These are phyloP conservation scores for Aciculosporium take DNA, from an alignment of 2,329 filamentous ascomycete genomes.

Conservation along the genomic window DNA sequence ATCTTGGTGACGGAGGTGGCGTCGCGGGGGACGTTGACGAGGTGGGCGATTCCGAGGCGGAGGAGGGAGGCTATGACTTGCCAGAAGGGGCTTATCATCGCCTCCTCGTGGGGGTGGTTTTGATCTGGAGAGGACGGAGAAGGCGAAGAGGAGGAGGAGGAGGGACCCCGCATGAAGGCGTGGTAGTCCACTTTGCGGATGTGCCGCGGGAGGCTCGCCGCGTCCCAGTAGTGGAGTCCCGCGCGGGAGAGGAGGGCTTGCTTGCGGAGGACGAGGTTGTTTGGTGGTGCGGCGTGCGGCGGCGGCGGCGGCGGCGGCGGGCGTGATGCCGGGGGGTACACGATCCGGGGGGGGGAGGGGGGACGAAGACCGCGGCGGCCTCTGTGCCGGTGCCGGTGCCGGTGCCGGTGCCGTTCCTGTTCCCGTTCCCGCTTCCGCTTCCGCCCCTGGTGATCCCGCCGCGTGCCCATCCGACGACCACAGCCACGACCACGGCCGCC, in stretches of 20 bases:
- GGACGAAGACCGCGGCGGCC: too few relatives aligned
- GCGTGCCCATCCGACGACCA: too few relatives aligned
- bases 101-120: too few relatives aligned
- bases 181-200: constrained; percentile 50
- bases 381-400: too few relatives aligned
- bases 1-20: constrained; percentile 53
- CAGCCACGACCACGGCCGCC: too few relatives aligned
- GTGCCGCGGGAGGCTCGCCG: constrained; percentile 19
- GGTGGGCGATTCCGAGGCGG: constrained; percentile 58
- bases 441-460: too few relatives aligned
- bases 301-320: constrained; percentile 10
- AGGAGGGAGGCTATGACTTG: constrained; percentile 48
- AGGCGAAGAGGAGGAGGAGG: not conserved
- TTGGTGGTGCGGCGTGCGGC: not conserved
- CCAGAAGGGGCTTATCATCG: constrained; percentile 43
- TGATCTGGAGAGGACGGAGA: constrained; percentile 18
- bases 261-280: constrained; percentile 12
- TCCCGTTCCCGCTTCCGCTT: too few relatives aligned
- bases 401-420: too few relatives aligned
- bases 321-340: too few relatives aligned
- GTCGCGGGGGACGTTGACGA: constrained; percentile 57
- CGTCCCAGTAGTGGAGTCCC: constrained; percentile 28
- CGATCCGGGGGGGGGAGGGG: too few relatives aligned
- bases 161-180: constrained; percentile 49
- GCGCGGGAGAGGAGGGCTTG: constrained; percentile 18